These are phyloP conservation scores for Fraxinus latifolia DNA, from an alignment of 305 asterid species.

Conservation along the genomic window DNA sequence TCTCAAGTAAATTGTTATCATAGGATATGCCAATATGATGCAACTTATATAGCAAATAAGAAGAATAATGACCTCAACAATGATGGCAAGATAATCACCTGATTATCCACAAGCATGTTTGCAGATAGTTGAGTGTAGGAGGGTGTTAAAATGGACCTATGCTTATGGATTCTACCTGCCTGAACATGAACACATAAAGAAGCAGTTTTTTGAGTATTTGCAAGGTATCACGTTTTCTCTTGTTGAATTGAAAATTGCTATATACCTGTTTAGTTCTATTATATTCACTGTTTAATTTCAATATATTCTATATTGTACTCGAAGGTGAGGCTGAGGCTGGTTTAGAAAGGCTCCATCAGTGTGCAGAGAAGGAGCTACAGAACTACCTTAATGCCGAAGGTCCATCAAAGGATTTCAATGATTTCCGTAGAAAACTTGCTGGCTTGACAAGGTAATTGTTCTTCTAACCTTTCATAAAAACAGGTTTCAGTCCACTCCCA, in stretches of 20 bases:
- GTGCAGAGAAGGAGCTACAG: conserved; percentile 36
- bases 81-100: neutral
- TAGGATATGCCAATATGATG: neutral
- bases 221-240: conserved; percentile 43
- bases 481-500: neutral
- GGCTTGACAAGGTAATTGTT: conserved; percentile 44
- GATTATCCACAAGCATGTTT: neutral
- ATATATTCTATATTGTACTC: neutral
- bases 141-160: conserved; percentile 53
- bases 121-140: conserved; percentile 48
- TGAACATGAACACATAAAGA: conserved; percentile 17
- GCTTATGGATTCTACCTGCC: conserved; percentile 41
- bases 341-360: conserved; percentile 40
- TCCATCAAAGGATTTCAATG: conserved; percentile 16
- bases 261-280: neutral
- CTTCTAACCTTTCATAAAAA: neutral
- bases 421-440: conserved; percentile 19
- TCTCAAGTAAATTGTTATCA: neutral
- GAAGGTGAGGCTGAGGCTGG: conserved; percentile 43
- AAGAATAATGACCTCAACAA: neutral
- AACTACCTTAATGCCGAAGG: neutral
- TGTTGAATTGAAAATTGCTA: conserved; percentile 10
- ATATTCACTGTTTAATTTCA: conserved; percentile 5
- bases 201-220: conserved; percentile 32
- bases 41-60: too few relatives aligned